Evolutionary conservation across 2,329 filamentous ascomycete species (phyloP).

Genomic region (Microsporum audouinii): DNA sequence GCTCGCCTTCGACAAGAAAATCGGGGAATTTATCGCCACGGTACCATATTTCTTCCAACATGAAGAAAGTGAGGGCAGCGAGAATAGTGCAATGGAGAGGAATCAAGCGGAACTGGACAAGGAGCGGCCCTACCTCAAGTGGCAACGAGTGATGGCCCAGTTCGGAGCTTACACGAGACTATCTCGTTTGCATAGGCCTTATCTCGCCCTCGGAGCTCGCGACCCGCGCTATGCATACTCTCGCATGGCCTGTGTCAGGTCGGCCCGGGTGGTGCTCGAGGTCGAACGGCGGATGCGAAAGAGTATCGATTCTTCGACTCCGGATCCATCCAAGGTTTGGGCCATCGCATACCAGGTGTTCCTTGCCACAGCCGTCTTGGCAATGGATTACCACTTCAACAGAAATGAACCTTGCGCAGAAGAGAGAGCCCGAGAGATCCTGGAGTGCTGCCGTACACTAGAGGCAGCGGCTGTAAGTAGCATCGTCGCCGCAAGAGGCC

Average conservation of each 20-base stretch:
- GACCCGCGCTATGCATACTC: constrained; percentile 30
- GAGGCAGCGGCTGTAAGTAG: not conserved
- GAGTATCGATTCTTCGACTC: constrained; percentile 12
- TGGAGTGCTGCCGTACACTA: constrained; percentile 29
- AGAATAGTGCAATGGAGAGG: not conserved
- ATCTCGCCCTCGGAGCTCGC: constrained; percentile 28
- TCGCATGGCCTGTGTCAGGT: constrained; percentile 27
- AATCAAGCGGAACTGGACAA: constrained; percentile 22
- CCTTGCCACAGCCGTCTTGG: constrained; percentile 29
- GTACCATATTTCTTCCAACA: constrained; percentile 28
- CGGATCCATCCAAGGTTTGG: constrained; percentile 23
- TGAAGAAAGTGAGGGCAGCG: constrained; percentile 23
- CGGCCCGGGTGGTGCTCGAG: constrained; percentile 30
- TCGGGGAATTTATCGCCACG: constrained; percentile 22
- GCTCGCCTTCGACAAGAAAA: constrained; percentile 28
- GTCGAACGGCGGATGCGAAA: constrained; percentile 18
- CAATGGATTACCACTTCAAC: constrained; percentile 34
- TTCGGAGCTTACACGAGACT: constrained; percentile 27
- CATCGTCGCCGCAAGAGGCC: not conserved
- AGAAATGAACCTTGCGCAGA: constrained; percentile 28
- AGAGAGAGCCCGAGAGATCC: constrained; percentile 27
- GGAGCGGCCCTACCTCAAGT: constrained; percentile 22
- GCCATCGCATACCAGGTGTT: constrained; percentile 32
- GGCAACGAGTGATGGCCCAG: constrained; percentile 28
- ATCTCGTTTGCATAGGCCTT: constrained; percentile 31